Conservation (phyloP, 306 rosid species). For the Vigna hirtella region DNA sequence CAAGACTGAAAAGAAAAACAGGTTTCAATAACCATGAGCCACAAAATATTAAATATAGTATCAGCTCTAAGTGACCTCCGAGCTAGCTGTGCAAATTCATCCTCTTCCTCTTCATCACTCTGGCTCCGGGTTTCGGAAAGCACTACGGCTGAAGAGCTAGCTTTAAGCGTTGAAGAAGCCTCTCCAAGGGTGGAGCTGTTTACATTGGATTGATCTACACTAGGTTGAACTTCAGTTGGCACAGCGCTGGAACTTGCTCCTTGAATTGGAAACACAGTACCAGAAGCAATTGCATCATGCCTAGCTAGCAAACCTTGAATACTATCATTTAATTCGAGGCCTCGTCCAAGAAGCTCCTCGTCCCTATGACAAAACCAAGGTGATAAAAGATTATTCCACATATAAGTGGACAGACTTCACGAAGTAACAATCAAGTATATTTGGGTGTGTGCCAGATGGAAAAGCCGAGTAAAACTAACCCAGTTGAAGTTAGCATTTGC, state of each 20-base stretch:
- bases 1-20: slow-evolving; percentile 21
- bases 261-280: slow-evolving; percentile 68
- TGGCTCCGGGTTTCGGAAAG: slow-evolving; percentile 47
- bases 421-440: slow-evolving; percentile 28
- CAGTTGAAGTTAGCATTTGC: slow-evolving; percentile 96
- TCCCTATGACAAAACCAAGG: slow-evolving; percentile 65
- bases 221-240: slow-evolving; percentile 54
- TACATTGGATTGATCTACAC: slow-evolving; percentile 56
- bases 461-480: slow-evolving; percentile 60
- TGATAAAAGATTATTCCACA: slow-evolving; percentile 27
- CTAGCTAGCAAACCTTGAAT: slow-evolving; percentile 88
- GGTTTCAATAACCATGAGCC: slow-evolving; percentile 17
- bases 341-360: slow-evolving; percentile 92
- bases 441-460: slow-evolving; percentile 6
- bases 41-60: slow-evolving; percentile 1
- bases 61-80: slow-evolving; percentile 68
- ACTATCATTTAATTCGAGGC: slow-evolving; percentile 86
- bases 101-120: slow-evolving; percentile 78
- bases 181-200: slow-evolving; percentile 53
- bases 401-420: background rate
- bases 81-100: slow-evolving; percentile 96
- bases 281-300: slow-evolving; percentile 92
- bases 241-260: slow-evolving; percentile 56
- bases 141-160: slow-evolving; percentile 48
- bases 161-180: slow-evolving; percentile 57